Conservation (phyloP, 805 yeast species). For the Pichia pseudocactophila region DNA sequence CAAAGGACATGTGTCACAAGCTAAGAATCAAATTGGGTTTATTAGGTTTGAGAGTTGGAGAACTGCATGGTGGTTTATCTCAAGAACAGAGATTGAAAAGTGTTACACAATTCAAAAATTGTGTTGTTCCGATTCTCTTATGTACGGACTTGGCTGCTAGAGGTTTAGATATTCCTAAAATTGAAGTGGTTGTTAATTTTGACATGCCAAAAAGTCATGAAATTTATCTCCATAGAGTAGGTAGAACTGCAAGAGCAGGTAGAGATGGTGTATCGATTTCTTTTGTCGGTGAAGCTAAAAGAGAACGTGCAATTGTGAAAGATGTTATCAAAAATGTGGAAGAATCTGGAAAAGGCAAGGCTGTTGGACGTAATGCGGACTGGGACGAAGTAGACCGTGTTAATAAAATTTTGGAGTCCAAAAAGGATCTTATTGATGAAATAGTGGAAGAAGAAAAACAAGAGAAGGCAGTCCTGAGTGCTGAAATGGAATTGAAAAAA, state of each 20-base stretch:
- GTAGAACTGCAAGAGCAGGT: conserved; percentile 99
- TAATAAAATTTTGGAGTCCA: conserved; percentile 49
- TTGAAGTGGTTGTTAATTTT: conserved; percentile 86
- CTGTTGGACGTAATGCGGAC: conserved; percentile 84
- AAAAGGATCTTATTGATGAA: conserved; percentile 57
- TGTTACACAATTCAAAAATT: conserved; percentile 72
- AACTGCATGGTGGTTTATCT: conserved; percentile 72
- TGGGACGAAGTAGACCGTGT: conserved; percentile 77
- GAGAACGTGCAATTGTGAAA: conserved; percentile 84
- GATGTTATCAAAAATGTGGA: conserved; percentile 71
- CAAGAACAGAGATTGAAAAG: conserved; percentile 90
- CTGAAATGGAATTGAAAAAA: conserved; percentile 83
- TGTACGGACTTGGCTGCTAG: conserved; percentile 99
- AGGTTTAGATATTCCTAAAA: conserved; percentile 98
- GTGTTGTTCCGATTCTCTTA: conserved; percentile 76
- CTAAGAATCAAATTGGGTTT: conserved; percentile 69
- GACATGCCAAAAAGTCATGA: conserved; percentile 95
- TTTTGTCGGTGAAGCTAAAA: conserved; percentile 86
- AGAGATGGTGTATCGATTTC: conserved; percentile 90
- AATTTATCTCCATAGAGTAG: conserved; percentile 91
- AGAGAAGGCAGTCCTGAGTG: conserved; percentile 77
- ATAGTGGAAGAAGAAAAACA: conserved; percentile 80
- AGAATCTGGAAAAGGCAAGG: conserved; percentile 41
- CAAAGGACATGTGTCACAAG: conserved; percentile 85
- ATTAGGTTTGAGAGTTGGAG: conserved; percentile 68